Base-by-base conservation (phyloP, 1,139 yeast genomes). In the Lodderomyces metapsilosis region DNA sequence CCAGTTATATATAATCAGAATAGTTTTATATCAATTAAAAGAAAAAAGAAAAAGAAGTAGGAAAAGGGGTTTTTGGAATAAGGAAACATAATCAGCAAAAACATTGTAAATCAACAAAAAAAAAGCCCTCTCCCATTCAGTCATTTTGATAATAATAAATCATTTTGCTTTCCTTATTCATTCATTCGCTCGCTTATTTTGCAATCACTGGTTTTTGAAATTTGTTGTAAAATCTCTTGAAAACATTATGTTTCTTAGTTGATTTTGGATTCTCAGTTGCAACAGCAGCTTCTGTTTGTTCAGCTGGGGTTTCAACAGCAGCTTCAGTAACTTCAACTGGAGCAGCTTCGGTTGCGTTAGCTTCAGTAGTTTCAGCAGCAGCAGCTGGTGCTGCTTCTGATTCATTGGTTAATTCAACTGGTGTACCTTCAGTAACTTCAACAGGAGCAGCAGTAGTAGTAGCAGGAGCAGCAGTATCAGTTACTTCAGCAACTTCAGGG, bases 201-300 rank as follows among this genome's bases (percentile, higher is more conserved):
- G 68, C 55, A 43, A 65, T 54, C 42, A 68, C 59, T 35, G 71
- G 58, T 59, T 71, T 70, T 68, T 73, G 78, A 57, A 78, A 65
- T 58, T 71, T 74, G 51, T 62, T 58, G 48, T 73, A 55, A 43
- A 75, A 59, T 61, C 68, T 77, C 70, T 74, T 77, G 64, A 75
- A 68, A 57, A 74, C 62, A 48, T 71, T 69, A 54, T 68, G 68
- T 74, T 75, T 76, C 66, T 74, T 68, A 6, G 20, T n/a, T 8
- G 5, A 5, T 18, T 12, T 20, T 21, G 9, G 27, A 18, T 28
- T 28, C 30, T 27, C 33, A 28, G 27, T 43, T 15, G 58, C 63
- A 50, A 64, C 66, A 40, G 61, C 68, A 40, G 56, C 62, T 47
- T 62, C 58, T 34, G 50, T 53, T 15, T 66, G 51, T 35, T 58